Evolutionary conservation across 805 yeast genomes (phyloP).

Genomic region (Kuraishia piskuri): DNA sequence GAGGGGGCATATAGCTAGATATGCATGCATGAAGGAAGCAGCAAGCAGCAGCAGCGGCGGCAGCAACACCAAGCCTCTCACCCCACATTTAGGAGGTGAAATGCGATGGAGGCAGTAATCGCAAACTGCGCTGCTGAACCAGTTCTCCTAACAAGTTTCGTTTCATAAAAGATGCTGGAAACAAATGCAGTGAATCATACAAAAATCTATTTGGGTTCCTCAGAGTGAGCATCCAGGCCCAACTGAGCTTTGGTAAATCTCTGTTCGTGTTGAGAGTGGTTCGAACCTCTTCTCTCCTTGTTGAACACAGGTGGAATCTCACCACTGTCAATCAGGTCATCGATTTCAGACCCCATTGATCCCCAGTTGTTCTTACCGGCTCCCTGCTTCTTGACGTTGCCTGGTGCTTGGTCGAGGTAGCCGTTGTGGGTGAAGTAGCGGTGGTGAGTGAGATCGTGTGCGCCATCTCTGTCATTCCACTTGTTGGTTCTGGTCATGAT

Average conservation of each 20-base stretch:
- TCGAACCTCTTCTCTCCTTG: conserved; percentile 43
- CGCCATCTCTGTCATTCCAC: conserved; percentile 41
- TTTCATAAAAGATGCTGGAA: neutral
- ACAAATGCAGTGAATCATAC: neutral
- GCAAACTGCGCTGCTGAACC: neutral
- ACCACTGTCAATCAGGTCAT: conserved; percentile 51
- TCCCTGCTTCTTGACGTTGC: conserved; percentile 73
- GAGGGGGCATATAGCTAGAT: neutral
- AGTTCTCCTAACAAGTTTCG: neutral
- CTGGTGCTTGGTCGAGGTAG: conserved; percentile 58
- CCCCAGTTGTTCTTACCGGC: conserved; percentile 92
- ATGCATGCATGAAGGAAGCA: neutral
- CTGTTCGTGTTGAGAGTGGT: conserved; percentile 33
- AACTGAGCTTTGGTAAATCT: conserved; percentile 23
- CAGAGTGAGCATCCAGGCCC: conserved; percentile 3
- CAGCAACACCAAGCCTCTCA: too few relatives aligned
- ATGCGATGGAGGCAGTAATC: neutral
- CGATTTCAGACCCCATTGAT: conserved; percentile 64
- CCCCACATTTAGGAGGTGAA: neutral
- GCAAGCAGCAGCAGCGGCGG: neutral
- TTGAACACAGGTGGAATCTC: conserved; percentile 40
- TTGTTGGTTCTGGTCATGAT: conserved; percentile 72
- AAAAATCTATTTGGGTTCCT: neutral
- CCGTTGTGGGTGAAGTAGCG: conserved; percentile 80
- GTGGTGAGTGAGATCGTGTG: conserved; percentile 51